phyloP scores from a whole-genome alignment of 331 rosid genomes.

The Erythrophleum ivorense region DNA sequence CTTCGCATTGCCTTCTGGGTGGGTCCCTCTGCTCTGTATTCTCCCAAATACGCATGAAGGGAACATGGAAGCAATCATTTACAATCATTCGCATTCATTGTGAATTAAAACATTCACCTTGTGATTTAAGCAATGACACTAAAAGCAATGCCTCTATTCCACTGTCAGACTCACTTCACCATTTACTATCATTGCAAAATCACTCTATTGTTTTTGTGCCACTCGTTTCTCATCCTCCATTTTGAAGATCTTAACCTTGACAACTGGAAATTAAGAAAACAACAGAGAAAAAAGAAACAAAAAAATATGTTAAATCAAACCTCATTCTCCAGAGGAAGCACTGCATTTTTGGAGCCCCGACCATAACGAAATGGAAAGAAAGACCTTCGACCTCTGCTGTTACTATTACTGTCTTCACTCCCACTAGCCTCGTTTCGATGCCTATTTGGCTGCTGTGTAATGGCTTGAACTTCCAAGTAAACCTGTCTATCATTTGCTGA shows the following conservation, averaged over 20 bases:
- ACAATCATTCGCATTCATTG: conserved; percentile 53
- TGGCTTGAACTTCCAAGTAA: conserved; percentile 49
- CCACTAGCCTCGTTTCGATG: conserved; percentile 50
- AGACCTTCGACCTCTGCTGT: conserved; percentile 48
- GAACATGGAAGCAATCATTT: conserved; percentile 44
- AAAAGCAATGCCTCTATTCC: conserved; percentile 41
- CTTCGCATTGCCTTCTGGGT: conserved; percentile 30
- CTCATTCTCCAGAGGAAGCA: conserved; percentile 59
- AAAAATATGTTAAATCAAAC: conserved; percentile 37
- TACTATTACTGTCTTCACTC: conserved; percentile 48
- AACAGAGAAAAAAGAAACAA: not conserved
- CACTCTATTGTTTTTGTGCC: conserved; percentile 30
- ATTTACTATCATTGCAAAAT: conserved; percentile 38
- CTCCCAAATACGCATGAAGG: conserved; percentile 27
- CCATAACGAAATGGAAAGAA: conserved; percentile 65
- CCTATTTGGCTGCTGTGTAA: conserved; percentile 38
- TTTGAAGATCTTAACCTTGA: conserved; percentile 30
- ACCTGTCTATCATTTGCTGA: conserved; percentile 61
- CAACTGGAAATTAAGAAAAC: conserved; percentile 25
- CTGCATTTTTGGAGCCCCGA: conserved; percentile 57
- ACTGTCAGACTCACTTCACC: conserved; percentile 33
- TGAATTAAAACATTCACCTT: conserved; percentile 40
- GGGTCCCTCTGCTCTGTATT: conserved; percentile 43
- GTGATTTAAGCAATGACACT: conserved; percentile 50
- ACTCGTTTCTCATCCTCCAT: not conserved